Evolutionary conservation across 768 basidiomycete genomes (phyloP), one percentile per base, ranked within the genome.

Genomic region (Collybiopsis luxurians): DNA sequence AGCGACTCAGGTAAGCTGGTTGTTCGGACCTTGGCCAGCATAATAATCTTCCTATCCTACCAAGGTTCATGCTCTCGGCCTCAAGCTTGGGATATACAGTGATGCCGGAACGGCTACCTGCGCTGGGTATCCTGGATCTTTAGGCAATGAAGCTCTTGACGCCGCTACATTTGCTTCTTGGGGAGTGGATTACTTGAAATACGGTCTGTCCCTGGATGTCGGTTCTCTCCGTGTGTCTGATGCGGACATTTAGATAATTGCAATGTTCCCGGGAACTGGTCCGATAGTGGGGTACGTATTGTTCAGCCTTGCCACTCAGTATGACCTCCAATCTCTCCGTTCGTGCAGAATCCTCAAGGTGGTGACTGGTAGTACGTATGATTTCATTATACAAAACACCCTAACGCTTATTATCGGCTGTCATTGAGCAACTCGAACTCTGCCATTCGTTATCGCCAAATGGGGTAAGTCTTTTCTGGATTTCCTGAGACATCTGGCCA

Each of bases 151-250:
- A 61, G 59, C 49, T 11, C 66, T 78, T 31, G 83, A 83, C 65
- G 83, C 81, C 1, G 67, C 73, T 21, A 81, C 82, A 4, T 84
- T 79, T 62, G 71, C 63, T 52, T 73, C 72, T 26, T 84, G 83
- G 83, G 80, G 78, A 5, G 73, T 84, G 40, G 82, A 84, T 59
- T 82, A 81, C 63, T 65, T 83, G 56, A 83, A 83, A 73, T 83
- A 83, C 63, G 80, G 80, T 75, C 47, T n/a, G 71, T 57, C 12
- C 13, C 19, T 24, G 31, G 13, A 13, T 5, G 13, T 34, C 13
- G 13, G 6, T 34, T 5, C 31, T 34, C 6, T 34, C 31, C 5
- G 5, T 34, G 13, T 34, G 5, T 34, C 31, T 34, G 13, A 34
- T 13, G 5, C 5, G 5, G 5, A 6, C 11, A 42, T 21, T 11